Conservation (phyloP, 2,329 filamentous ascomycete species). For the Aschersonia sp. region DNA sequence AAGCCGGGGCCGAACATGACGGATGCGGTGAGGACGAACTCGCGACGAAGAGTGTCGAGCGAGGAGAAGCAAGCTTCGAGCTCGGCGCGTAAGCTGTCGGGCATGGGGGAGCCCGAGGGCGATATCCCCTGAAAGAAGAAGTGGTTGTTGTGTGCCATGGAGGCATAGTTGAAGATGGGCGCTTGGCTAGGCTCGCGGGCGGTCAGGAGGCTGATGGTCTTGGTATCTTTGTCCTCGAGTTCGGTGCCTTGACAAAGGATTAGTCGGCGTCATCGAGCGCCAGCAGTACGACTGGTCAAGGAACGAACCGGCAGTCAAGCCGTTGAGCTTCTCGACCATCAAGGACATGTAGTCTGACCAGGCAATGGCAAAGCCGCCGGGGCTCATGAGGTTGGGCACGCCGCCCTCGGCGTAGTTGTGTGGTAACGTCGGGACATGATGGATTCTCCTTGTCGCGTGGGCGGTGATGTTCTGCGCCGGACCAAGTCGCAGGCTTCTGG, state of each 20-base stretch:
- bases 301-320: constrained; percentile 51
- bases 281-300: neutral
- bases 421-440: constrained; percentile 30
- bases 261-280: neutral
- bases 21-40: constrained; percentile 67
- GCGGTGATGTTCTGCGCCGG: constrained; percentile 16
- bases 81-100: constrained; percentile 36
- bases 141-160: constrained; percentile 84
- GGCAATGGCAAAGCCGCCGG: constrained; percentile 55
- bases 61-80: constrained; percentile 66
- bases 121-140: constrained; percentile 57
- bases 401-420: constrained; percentile 30
- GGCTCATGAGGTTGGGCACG: constrained; percentile 57
- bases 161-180: constrained; percentile 85
- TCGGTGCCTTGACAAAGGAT: constrained; percentile 37
- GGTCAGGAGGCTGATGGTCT: constrained; percentile 57
- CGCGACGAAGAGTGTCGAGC: constrained; percentile 64
- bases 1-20: constrained; percentile 96
- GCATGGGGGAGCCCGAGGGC: constrained; percentile 34
- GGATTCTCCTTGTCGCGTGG: constrained; percentile 24
- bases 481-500: constrained; percentile 20
- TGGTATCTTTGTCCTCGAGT: constrained; percentile 44
- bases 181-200: constrained; percentile 69
- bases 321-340: constrained; percentile 64
- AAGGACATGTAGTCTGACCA: constrained; percentile 73